Evolutionary conservation across 768 basidiomycete species (phyloP).

Genomic region (Russula virescens): DNA sequence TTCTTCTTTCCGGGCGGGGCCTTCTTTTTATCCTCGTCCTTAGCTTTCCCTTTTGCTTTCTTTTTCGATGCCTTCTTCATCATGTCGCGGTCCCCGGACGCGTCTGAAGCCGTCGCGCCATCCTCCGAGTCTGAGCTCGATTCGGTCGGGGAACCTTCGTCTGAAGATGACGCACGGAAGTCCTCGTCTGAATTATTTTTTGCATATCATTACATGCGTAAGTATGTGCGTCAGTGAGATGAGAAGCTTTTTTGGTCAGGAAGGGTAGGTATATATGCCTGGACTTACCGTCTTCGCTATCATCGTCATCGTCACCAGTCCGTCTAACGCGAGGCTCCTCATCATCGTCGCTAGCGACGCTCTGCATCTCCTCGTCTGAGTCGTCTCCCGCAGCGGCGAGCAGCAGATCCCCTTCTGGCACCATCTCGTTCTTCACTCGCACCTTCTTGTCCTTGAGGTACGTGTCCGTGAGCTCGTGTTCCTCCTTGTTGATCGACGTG

Average conservation of each 20-base stretch:
- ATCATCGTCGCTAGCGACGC: constrained; percentile 65
- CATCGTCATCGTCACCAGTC: constrained; percentile 60
- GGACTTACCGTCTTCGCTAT: constrained; percentile 63
- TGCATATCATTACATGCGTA: too few relatives aligned
- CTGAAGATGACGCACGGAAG: constrained; percentile 81
- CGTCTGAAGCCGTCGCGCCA: constrained; percentile 77
- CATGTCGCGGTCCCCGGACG: constrained; percentile 70
- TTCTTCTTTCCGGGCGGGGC: constrained; percentile 29
- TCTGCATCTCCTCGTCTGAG: constrained; percentile 77
- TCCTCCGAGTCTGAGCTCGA: constrained; percentile 56
- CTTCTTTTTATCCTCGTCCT: constrained; percentile 30
- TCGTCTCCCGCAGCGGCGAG: constrained; percentile 66
- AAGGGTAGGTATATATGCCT: too few relatives aligned
- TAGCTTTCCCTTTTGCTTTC: constrained; percentile 41
- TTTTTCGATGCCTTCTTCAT: constrained; percentile 38
- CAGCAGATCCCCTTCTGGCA: constrained; percentile 77
- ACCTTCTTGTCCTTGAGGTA: constrained; percentile 91
- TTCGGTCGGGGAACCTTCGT: constrained; percentile 82
- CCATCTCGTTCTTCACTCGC: constrained; percentile 92
- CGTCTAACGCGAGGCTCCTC: constrained; percentile 46
- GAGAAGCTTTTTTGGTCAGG: not conserved
- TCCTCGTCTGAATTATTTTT: constrained; percentile 59
- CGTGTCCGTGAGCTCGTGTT: constrained; percentile 77
- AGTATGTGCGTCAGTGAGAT: constrained; percentile 2
- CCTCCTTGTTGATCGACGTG: constrained; percentile 93